Conservation (phyloP, 306 rosid species). For the Cicer arietinum region DNA sequence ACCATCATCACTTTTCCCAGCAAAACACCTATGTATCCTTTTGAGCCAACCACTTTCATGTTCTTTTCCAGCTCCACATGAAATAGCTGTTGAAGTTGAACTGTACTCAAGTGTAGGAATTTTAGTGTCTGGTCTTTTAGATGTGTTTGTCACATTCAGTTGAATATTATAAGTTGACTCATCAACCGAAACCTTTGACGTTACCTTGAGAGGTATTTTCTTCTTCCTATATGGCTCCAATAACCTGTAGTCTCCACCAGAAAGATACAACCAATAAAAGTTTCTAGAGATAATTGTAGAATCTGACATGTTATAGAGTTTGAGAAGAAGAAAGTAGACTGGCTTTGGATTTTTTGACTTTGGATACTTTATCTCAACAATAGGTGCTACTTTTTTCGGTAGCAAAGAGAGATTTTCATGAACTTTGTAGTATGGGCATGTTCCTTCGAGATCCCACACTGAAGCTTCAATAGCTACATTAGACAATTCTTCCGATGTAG, state of each 20-base stretch:
- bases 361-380: slow-evolving; percentile 83
- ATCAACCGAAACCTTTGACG: slow-evolving; percentile 58
- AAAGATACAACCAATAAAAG: slow-evolving; percentile 88
- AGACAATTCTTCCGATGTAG: slow-evolving; percentile 72
- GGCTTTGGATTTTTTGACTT: slow-evolving; percentile 73
- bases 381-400: slow-evolving; percentile 66
- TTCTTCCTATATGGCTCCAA: slow-evolving; percentile 74
- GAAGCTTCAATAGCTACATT: slow-evolving; percentile 77
- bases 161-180: slow-evolving; percentile 70
- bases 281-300: slow-evolving; percentile 71
- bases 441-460: slow-evolving; percentile 93
- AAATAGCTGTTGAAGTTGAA: slow-evolving; percentile 50
- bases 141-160: slow-evolving; percentile 70
- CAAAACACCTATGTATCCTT: slow-evolving; percentile 55
- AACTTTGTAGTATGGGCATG: slow-evolving; percentile 70
- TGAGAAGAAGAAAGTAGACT: slow-evolving; percentile 91
- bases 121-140: slow-evolving; percentile 53
- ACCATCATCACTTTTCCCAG: slow-evolving; percentile 52
- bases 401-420: slow-evolving; percentile 62
- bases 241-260: slow-evolving; percentile 83
- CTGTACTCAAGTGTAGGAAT: slow-evolving; percentile 50
- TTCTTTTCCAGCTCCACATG: slow-evolving; percentile 43
- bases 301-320: slow-evolving; percentile 72
- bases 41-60: slow-evolving; percentile 51
- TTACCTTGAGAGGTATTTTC: slow-evolving; percentile 74